phyloP scores from a whole-genome alignment of 1,284 basidiomycete genomes.

The Tremellales sp. region DNA sequence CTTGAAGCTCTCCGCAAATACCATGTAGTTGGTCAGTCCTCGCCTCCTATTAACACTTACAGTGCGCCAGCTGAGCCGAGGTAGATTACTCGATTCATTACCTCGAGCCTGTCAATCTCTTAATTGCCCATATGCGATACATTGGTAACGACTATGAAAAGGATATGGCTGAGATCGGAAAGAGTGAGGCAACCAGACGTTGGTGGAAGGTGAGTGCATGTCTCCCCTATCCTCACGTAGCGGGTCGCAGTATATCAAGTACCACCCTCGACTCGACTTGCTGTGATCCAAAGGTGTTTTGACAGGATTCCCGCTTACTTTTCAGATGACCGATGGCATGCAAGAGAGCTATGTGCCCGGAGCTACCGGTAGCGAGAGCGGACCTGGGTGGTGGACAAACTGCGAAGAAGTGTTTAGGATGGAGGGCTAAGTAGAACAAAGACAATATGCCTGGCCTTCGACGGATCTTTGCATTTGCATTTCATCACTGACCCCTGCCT shows the following conservation, averaged over 20 bases:
- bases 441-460: too few species aligned
- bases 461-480: too few species aligned
- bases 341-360: conserved; percentile 68
- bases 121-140: conserved; percentile 58
- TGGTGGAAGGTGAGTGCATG: conserved; percentile 68
- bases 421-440: conserved; percentile 56
- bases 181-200: conserved; percentile 62
- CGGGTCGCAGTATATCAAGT: not conserved
- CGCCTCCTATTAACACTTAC: not conserved
- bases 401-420: conserved; percentile 69
- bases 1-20: conserved; percentile 63
- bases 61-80: not conserved
- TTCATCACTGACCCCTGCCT: too few species aligned
- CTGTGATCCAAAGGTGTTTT: too few species aligned
- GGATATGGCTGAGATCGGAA: conserved; percentile 64
- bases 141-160: conserved; percentile 56
- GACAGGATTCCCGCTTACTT: too few species aligned
- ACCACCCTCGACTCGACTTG: too few species aligned
- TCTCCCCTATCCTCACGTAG: not conserved
- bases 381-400: conserved; percentile 67
- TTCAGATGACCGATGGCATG: conserved; percentile 61
- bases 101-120: conserved; percentile 56
- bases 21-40: conserved; percentile 54
- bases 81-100: conserved; percentile 72
- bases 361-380: conserved; percentile 63